Conservation (phyloP, 2,329 filamentous ascomycete species). For the Stagonosporopsis vannaccii region DNA sequence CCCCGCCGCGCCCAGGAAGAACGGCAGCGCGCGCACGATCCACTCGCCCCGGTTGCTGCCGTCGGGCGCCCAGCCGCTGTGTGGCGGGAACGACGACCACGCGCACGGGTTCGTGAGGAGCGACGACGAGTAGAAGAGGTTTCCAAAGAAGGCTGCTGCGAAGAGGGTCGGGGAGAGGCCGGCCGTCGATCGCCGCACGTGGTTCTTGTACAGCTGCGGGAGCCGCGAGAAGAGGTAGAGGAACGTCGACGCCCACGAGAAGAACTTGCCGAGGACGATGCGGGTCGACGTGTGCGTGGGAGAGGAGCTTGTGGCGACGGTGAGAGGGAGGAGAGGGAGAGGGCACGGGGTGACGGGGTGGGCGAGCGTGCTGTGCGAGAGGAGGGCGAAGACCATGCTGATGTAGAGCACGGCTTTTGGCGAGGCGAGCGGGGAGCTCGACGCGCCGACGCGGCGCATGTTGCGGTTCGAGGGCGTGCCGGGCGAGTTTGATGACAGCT, state of each 20-base stretch:
- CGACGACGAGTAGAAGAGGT: conserved; percentile 70
- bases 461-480: conserved; percentile 35
- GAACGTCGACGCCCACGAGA: conserved; percentile 54
- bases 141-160: conserved; percentile 71
- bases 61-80: conserved; percentile 64
- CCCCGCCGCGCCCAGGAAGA: conserved; percentile 71
- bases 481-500: conserved; percentile 2
- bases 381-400: conserved; percentile 54
- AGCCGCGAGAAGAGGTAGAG: conserved; percentile 49
- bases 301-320: conserved; percentile 31
- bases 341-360: conserved; percentile 34
- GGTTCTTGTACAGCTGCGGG: conserved; percentile 72
- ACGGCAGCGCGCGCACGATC: conserved; percentile 66
- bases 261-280: conserved; percentile 50
- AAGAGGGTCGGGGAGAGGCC: conserved; percentile 70
- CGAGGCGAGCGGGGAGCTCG: conserved; percentile 54
- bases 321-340: conserved; percentile 20
- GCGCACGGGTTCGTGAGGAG: conserved; percentile 69
- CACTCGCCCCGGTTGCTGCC: conserved; percentile 64
- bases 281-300: neutral
- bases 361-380: conserved; percentile 39
- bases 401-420: conserved; percentile 57
- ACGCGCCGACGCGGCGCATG: conserved; percentile 44
- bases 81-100: conserved; percentile 63
- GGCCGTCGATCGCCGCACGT: conserved; percentile 66